Conservation (phyloP, 257 asterid genomes). For the Fraxinus quadrangulata region DNA sequence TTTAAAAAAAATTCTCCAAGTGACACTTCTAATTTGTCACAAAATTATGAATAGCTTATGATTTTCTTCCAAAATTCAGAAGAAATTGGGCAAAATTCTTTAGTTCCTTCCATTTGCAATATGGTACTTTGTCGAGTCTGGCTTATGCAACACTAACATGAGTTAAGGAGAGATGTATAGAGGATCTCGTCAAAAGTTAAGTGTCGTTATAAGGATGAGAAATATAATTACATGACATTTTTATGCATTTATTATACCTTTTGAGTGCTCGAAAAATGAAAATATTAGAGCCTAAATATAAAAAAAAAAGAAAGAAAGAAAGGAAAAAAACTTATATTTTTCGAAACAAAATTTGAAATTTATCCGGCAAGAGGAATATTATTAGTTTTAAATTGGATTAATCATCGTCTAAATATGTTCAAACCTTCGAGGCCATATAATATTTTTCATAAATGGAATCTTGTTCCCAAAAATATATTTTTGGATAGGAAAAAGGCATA, state of each 20-base stretch:
- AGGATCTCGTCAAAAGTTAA: too few species aligned
- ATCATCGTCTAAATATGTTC: constrained; percentile 10
- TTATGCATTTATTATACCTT: neutral
- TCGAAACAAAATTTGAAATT: neutral
- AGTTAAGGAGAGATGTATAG: too few species aligned
- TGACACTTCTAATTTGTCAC: neutral
- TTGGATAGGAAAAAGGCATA: neutral
- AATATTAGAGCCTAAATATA: neutral
- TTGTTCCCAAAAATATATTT: neutral
- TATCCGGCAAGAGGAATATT: constrained; percentile 22
- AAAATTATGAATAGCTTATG: neutral
- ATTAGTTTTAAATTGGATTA: too few species aligned
- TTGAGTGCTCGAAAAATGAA: neutral
- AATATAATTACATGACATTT: too few species aligned
- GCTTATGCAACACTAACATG: too few species aligned
- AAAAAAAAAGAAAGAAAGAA: too few species aligned
- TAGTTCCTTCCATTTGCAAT: too few species aligned
- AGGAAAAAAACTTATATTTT: neutral
- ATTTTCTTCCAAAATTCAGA: neutral
- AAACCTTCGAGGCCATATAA: neutral
- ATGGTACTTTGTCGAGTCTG: too few species aligned
- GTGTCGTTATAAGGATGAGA: too few species aligned
- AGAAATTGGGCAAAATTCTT: neutral
- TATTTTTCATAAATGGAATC: constrained; percentile 8
- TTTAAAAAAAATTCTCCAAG: too few species aligned